Evolutionary conservation across 495 filamentous ascomycete genomes (phyloP).

Genomic region (Bryoglossum gracile): DNA sequence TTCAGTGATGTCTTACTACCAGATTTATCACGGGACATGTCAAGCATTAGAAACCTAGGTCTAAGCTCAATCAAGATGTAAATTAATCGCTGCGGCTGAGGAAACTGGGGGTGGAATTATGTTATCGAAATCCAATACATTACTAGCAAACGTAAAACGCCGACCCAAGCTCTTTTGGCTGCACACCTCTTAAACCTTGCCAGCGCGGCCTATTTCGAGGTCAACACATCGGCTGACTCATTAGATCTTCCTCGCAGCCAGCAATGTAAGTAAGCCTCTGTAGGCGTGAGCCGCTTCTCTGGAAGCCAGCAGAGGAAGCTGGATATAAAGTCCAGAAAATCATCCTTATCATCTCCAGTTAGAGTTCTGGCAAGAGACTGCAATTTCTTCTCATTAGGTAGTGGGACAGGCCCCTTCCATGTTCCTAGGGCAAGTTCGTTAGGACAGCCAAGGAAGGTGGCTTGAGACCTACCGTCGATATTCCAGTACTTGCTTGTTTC

Average conservation of each 20-base stretch:
- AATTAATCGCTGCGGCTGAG: no score
- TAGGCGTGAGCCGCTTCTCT: constrained; percentile 35
- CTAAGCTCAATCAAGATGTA: no score
- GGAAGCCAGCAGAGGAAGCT: constrained; percentile 36
- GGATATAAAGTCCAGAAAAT: constrained; percentile 36
- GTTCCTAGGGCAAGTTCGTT: constrained; percentile 17
- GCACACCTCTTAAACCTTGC: no score
- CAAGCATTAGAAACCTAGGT: constrained; percentile 24
- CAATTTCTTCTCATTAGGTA: constrained; percentile 15
- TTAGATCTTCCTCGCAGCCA: constrained; percentile 3
- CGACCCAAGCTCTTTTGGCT: no score
- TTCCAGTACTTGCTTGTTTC: constrained; percentile 14
- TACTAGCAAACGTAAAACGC: no score
- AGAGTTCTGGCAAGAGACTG: constrained; percentile 18
- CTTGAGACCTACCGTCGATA: constrained; percentile 9
- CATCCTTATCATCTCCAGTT: constrained; percentile 34
- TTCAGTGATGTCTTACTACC: constrained; percentile 32
- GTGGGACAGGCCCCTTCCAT: constrained; percentile 18
- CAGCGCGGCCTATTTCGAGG: no score
- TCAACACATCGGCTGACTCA: no score
- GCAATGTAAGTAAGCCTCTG: constrained; percentile 21
- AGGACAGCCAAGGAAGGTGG: constrained; percentile 10
- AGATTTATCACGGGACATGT: constrained; percentile 33
- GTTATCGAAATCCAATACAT: no score
- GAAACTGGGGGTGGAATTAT: no score